Evolutionary conservation across 2,329 filamentous ascomycete genomes (phyloP).

Genomic region (Hymenoscyphus albidus): DNA sequence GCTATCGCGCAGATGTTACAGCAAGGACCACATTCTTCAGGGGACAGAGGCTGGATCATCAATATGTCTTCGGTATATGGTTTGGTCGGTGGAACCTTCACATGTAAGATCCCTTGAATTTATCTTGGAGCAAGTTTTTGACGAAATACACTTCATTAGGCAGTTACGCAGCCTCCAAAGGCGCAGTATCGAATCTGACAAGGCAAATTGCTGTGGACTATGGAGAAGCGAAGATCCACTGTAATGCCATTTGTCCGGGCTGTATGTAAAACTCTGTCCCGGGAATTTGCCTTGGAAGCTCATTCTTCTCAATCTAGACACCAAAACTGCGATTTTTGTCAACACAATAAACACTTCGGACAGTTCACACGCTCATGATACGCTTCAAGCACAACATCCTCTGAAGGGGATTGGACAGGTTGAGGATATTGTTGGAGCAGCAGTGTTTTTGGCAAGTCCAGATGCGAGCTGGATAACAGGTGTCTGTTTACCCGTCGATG

Average conservation of each 20-base stretch:
- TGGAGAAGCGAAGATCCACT: conserved; percentile 45
- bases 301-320: conserved; percentile 8
- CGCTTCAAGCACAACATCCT: conserved; percentile 11
- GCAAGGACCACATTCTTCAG: conserved; percentile 39
- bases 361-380: conserved; percentile 4
- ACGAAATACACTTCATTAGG: conserved; percentile 18
- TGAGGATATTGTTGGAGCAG: conserved; percentile 13
- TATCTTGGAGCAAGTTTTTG: background rate
- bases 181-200: conserved; percentile 48
- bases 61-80: conserved; percentile 46
- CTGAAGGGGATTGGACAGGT: conserved; percentile 12
- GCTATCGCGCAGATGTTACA: conserved; percentile 46
- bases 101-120: conserved; percentile 25
- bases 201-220: conserved; percentile 48
- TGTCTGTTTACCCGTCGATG: conserved; percentile 17
- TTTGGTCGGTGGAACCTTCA: conserved; percentile 34
- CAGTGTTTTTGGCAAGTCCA: conserved; percentile 16
- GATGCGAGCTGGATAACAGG: conserved; percentile 20
- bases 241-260: conserved; percentile 52
- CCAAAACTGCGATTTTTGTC: conserved; percentile 17
- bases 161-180: conserved; percentile 47
- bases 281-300: background rate
- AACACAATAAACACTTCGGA: conserved; percentile 5
- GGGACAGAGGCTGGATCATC: conserved; percentile 48
- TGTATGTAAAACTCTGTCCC: conserved; percentile 29